Percentiles rank a stretch among this genome's conserved stretches.
phyloP scores from a whole-genome alignment of 768 basidiomycete species.

The Pleurotus tuber-regium region DNA sequence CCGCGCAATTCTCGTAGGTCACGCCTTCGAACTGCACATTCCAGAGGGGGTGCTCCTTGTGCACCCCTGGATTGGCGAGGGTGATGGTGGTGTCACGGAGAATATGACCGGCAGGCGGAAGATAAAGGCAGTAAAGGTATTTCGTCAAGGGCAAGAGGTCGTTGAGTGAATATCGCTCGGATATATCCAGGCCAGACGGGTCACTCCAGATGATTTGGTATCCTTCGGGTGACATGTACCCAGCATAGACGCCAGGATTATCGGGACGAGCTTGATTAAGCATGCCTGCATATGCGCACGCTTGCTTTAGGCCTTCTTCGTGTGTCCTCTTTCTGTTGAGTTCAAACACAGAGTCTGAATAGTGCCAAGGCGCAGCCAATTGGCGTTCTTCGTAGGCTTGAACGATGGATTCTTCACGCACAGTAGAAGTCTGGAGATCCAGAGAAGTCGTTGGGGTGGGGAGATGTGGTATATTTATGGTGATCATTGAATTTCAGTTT shows the following conservation, averaged over 20 bases:
- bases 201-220: background rate
- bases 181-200: background rate
- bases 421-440: no score
- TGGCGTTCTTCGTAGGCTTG: no score
- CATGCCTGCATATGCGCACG: no score
- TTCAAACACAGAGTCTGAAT: no score
- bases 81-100: background rate
- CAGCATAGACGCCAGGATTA: background rate
- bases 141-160: background rate
- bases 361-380: no score
- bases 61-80: background rate
- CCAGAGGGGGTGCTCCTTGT: background rate
- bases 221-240: background rate
- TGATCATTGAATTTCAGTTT: no score
- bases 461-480: no score
- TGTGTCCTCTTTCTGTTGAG: no score
- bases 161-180: background rate
- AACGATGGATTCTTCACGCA: no score
- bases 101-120: background rate
- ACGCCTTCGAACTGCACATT: background rate
- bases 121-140: conserved; percentile 3
- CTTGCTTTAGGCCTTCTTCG: no score
- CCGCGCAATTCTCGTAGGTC: background rate
- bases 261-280: conserved; percentile 7
- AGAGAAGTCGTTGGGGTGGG: no score